Percentiles rank a stretch among this genome's conserved stretches.
Conservation (phyloP, 768 basidiomycete species). For the Steccherinum ochraceum region DNA sequence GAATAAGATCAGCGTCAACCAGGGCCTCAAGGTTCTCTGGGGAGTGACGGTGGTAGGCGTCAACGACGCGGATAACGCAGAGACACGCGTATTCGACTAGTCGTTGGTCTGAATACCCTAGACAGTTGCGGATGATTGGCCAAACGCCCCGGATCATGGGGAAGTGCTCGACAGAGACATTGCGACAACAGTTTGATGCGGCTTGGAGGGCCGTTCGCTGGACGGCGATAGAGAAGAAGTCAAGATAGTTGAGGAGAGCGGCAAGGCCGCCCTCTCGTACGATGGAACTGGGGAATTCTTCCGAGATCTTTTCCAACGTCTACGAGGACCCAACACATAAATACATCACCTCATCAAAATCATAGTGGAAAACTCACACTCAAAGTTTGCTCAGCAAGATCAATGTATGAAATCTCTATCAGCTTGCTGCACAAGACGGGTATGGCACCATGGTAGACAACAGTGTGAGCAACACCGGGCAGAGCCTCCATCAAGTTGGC, state of each 20-base stretch:
- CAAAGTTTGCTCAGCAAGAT: conserved; percentile 95
- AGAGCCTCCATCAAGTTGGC: conserved; percentile 99
- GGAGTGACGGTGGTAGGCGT: conserved; percentile 82
- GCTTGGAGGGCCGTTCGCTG: conserved; percentile 96
- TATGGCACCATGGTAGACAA: conserved; percentile 98
- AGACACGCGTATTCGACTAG: conserved; percentile 97
- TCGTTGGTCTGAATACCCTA: conserved; percentile 88
- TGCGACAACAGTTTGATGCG: conserved; percentile 94
- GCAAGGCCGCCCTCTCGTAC: conserved; percentile 93
- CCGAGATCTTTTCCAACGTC: conserved; percentile 98
- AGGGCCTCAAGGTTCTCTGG: conserved; percentile 83
- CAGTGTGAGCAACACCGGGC: conserved; percentile 93
- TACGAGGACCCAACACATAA: conserved; percentile 27
- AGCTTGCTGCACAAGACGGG: conserved; percentile 96
- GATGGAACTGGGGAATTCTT: conserved; percentile 93
- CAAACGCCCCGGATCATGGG: conserved; percentile 83
- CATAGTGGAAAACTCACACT: conserved; percentile 59
- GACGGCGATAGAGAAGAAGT: conserved; percentile 97
- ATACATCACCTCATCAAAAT: conserved; percentile 10
- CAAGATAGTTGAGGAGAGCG: conserved; percentile 90
- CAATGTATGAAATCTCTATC: conserved; percentile 95
- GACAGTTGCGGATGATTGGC: conserved; percentile 90
- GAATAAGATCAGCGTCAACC: conserved; percentile 72
- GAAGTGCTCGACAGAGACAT: conserved; percentile 85
- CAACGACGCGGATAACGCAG: conserved; percentile 90